These are phyloP conservation scores for Aspergillus felis DNA, from an alignment of 2,329 filamentous ascomycete genomes.

Conservation along the genomic window DNA sequence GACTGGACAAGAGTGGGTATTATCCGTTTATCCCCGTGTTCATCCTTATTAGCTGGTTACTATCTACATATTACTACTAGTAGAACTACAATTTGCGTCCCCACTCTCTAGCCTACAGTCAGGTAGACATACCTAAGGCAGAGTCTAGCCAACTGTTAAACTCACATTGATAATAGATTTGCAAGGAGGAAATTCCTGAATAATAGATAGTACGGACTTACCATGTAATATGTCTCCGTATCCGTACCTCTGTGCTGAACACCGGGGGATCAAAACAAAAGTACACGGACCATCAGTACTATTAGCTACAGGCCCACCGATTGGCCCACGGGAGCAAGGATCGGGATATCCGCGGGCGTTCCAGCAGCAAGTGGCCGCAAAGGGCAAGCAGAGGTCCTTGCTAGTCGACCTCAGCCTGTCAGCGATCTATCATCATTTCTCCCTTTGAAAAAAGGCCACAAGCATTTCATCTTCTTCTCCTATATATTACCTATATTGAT, in stretches of 20 bases:
- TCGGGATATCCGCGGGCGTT: conserved; percentile 22
- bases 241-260: not conserved
- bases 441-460: not conserved
- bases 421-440: not conserved
- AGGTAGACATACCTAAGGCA: too few relatives aligned
- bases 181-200: too few relatives aligned
- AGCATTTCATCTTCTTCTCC: not conserved
- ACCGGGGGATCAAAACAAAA: conserved; percentile 21
- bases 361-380: conserved; percentile 32
- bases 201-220: too few relatives aligned
- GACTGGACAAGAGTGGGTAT: not conserved
- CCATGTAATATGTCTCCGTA: too few relatives aligned
- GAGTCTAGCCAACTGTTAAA: too few relatives aligned
- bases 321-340: conserved; percentile 34
- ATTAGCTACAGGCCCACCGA: conserved; percentile 12
- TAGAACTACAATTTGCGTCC: too few relatives aligned
- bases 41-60: not conserved
- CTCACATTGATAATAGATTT: too few relatives aligned
- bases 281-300: conserved; percentile 21
- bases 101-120: too few relatives aligned
- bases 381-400: conserved; percentile 26
- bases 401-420: conserved; percentile 14
- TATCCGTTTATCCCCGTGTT: not conserved
- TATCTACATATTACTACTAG: too few relatives aligned
- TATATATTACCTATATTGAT: not conserved